Base-by-base conservation (phyloP, 2,329 filamentous ascomycete species). In the Neoascochyta sp. region DNA sequence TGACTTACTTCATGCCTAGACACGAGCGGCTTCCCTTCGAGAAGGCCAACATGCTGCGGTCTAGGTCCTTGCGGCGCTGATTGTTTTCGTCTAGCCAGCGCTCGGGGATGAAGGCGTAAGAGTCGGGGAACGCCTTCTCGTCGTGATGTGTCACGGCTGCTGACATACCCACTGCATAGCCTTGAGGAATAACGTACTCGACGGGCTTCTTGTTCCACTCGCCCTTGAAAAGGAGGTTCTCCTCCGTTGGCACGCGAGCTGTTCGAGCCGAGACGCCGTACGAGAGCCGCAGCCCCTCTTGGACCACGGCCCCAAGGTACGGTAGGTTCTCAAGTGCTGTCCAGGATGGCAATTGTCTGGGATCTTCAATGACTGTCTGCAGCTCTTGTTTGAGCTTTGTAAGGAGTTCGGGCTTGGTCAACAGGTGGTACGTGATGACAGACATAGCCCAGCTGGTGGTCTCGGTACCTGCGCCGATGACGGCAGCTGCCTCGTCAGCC, bases 391-490 rank as follows among this genome's bases (percentile, higher is more conserved):
- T 51, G 8, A 62, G 37, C 13, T 50, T 52, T 2, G 26, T 17
- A 2, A 49, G 41, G 7, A 53, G 22, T 32, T 34, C 38, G 4
- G 45, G 52, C 16, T 45, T 54, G 27, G 37, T 60, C 15, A 52
- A 23, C 2, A 52, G 29, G 27, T 60, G 54, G 27, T 53, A 62
- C 7, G 50, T 54, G 9, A 52, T 48, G 2, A 48, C 46, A 13
- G 44, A 27, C 27, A 55, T 25, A 13, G 47, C 45, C 46, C 52
- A 52, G 8, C 54, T 50, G 5, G 54, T 61, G 3, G 58, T 63
- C 14, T 60, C 54, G 12, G 58, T 61, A 7, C 57, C 59, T 2
- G 59, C 59, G 17, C 54, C 59, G 8, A 61, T 34, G 2, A 62
- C 43, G 6, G 45, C 54, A 15, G 50, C 39, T 7, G 46, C 56